Percentiles rank a stretch among this genome's conserved stretches.
Conservation (phyloP, 2,329 filamentous ascomycete genomes). For the Bimuria novae-zelandiae region DNA sequence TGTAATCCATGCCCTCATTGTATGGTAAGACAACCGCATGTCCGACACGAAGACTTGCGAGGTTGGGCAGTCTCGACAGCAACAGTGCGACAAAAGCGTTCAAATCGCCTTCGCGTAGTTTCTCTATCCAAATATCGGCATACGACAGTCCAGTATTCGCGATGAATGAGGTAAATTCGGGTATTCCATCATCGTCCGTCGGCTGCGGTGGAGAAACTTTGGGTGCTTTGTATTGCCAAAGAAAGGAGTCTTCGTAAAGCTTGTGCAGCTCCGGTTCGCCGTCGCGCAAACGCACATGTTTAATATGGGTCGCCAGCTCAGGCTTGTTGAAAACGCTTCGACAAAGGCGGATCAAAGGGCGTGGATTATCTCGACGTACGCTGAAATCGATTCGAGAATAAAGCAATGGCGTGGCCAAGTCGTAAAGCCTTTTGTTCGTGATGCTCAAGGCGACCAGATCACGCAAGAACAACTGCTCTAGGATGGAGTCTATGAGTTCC, state of each 20-base stretch:
- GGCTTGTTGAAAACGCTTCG: slow-evolving; percentile 2
- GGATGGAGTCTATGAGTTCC: neutral
- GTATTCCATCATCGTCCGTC: slow-evolving; percentile 1
- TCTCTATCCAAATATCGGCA: neutral
- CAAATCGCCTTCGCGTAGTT: slow-evolving; percentile 2
- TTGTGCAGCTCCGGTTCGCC: neutral
- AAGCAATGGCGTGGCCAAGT: neutral
- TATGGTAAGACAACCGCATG: neutral
- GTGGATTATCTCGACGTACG: slow-evolving; percentile 1
- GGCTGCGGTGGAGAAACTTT: neutral
- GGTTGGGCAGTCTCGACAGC: neutral
- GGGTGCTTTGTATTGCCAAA: neutral
- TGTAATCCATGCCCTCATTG: neutral
- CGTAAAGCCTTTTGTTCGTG: neutral
- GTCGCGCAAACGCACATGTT: slow-evolving; percentile 2
- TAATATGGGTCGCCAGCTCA: neutral
- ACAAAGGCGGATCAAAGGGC: neutral
- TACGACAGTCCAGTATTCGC: neutral
- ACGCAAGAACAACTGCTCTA: neutral
- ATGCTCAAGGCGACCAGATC: slow-evolving; percentile 3
- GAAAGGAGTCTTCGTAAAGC: neutral
- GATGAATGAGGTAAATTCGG: neutral
- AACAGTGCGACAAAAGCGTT: slow-evolving; percentile 3
- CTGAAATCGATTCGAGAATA: neutral
- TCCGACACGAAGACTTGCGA: neutral